phyloP scores from a whole-genome alignment of 352 stramenopile genomes.

The Blastocystis sp. region DNA sequence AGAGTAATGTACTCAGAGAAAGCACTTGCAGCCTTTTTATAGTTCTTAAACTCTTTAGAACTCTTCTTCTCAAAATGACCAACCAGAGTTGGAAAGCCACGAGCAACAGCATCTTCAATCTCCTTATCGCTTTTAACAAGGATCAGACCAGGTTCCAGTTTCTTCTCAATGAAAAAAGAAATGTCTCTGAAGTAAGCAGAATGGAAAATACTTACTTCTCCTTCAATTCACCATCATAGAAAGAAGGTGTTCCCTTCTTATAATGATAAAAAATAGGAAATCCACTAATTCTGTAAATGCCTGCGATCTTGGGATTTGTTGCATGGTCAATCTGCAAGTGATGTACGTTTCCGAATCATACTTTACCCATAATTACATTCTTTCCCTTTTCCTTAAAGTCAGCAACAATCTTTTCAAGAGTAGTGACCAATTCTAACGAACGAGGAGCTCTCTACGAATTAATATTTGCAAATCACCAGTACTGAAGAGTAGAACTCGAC shows the following conservation, averaged over 20 bases:
- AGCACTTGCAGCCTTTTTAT: conserved; percentile 24
- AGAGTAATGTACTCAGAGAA: conserved; percentile 20
- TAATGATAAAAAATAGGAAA: conserved; percentile 37
- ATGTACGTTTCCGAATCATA: background rate
- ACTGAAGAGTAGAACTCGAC: conserved; percentile 50
- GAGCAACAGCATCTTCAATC: background rate
- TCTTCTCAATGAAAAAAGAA: conserved; percentile 55
- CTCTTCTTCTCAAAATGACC: conserved; percentile 31
- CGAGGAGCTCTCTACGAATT: background rate
- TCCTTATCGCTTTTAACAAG: background rate
- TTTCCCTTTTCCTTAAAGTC: background rate
- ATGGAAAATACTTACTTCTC: background rate
- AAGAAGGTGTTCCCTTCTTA: conserved; percentile 24
- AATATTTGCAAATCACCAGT: too few relatives aligned
- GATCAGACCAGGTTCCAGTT: conserved; percentile 2
- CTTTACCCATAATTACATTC: conserved; percentile 6
- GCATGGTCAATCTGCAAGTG: conserved; percentile 18
- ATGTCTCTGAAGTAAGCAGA: background rate
- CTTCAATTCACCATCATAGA: conserved; percentile 35
- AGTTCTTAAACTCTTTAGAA: conserved; percentile 57
- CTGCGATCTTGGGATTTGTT: conserved; percentile 14
- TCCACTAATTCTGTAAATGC: conserved; percentile 22
- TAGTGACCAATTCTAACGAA: background rate
- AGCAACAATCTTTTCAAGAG: conserved; percentile 6
- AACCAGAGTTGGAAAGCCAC: background rate